Evolutionary conservation across 495 filamentous ascomycete species (phyloP).

Genomic region (Aspergillus funiculosus): DNA sequence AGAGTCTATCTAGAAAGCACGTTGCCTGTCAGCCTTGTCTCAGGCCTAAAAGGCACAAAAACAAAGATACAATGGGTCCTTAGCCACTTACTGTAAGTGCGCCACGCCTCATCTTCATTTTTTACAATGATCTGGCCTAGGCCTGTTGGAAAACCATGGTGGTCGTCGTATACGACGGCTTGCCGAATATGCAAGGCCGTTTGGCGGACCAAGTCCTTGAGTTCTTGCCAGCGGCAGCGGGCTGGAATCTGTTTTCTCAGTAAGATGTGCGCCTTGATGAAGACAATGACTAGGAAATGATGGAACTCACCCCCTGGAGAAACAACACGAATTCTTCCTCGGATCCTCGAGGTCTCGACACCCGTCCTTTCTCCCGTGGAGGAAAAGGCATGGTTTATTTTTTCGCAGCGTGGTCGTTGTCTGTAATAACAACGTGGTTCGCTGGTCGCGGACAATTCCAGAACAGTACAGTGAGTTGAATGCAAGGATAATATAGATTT

Average conservation of each 20-base stretch:
- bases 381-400: conserved; percentile 27
- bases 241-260: conserved; percentile 36
- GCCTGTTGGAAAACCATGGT: conserved; percentile 41
- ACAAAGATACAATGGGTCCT: neutral
- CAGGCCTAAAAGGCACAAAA: too few relatives aligned
- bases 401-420: too few relatives aligned
- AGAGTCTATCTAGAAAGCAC: conserved; percentile 32
- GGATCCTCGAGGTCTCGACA: conserved; percentile 27
- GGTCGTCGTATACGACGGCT: conserved; percentile 45
- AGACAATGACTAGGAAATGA: neutral
- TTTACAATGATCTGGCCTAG: conserved; percentile 46
- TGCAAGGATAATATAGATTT: neutral
- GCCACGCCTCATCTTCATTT: conserved; percentile 45
- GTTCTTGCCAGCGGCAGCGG: conserved; percentile 47
- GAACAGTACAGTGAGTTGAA: neutral
- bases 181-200: conserved; percentile 45
- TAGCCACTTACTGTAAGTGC: conserved; percentile 38
- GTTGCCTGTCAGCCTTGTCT: neutral
- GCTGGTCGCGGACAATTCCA: neutral
- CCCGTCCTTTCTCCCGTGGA: conserved; percentile 31
- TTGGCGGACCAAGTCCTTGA: conserved; percentile 45
- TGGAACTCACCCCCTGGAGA: conserved; percentile 38
- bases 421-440: too few relatives aligned
- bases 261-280: conserved; percentile 3
- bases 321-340: conserved; percentile 46